Evolutionary conservation across 2,329 filamentous ascomycete genomes (phyloP).

Genomic region (Neopestalotiopsis sp.): DNA sequence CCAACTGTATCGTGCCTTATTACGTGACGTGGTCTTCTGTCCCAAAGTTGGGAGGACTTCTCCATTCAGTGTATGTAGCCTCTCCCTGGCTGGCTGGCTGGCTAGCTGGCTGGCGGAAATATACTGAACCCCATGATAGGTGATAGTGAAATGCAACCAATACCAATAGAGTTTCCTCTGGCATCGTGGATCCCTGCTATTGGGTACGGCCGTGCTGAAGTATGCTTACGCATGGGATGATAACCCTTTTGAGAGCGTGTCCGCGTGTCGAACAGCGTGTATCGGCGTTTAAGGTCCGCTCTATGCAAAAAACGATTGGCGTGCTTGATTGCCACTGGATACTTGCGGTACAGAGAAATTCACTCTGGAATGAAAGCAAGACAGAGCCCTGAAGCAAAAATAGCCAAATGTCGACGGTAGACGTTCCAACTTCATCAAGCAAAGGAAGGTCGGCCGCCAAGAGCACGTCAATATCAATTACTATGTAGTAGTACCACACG

Average conservation of each 20-base stretch:
- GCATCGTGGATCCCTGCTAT: conserved; percentile 10
- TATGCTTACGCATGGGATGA: neutral
- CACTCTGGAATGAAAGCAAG: neutral
- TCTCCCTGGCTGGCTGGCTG: neutral
- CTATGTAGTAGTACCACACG: neutral
- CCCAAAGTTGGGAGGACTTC: neutral
- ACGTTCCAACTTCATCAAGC: neutral
- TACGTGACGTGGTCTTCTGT: neutral
- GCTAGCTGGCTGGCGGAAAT: neutral
- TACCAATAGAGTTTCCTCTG: neutral
- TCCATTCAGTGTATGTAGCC: neutral
- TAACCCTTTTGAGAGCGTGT: conserved; percentile 10
- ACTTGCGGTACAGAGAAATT: neutral
- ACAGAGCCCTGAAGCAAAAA: neutral
- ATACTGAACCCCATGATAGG: conserved; percentile 3
- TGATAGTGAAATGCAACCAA: neutral
- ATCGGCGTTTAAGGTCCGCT: neutral
- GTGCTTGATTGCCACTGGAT: neutral
- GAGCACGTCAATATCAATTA: neutral
- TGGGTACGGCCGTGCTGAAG: conserved; percentile 7
- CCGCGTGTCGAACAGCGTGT: conserved; percentile 5
- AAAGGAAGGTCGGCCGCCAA: neutral
- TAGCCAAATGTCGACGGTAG: neutral
- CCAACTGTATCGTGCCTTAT: neutral
- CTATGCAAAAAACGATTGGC: neutral